These are phyloP conservation scores for Cydonia oblonga DNA, from an alignment of 331 rosid genomes.

Conservation along the genomic window DNA sequence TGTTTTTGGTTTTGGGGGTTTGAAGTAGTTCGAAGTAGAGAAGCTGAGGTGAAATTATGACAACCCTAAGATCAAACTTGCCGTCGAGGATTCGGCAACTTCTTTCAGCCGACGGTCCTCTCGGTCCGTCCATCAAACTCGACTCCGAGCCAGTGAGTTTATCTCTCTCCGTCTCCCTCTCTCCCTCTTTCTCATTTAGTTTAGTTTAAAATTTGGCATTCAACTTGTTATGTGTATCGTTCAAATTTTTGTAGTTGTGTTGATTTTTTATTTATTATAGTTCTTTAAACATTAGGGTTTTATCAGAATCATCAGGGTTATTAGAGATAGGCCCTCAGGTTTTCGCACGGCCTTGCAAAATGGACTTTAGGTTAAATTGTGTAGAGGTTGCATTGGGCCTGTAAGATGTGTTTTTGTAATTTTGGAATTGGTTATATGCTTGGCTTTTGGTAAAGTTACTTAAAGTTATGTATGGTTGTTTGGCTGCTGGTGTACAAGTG, in stretches of 20 bases:
- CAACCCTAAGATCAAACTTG: constrained; percentile 81
- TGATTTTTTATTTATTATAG: neutral
- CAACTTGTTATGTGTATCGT: neutral
- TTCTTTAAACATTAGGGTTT: constrained; percentile 13
- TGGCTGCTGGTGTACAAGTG: neutral
- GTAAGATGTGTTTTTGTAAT: neutral
- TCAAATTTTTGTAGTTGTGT: neutral
- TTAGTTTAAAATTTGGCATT: neutral
- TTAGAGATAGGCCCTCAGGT: neutral
- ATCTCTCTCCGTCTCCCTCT: neutral
- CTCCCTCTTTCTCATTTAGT: too few relatives aligned
- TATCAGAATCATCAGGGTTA: constrained; percentile 4
- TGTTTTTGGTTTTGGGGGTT: neutral
- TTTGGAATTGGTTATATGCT: neutral
- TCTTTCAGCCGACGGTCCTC: constrained; percentile 67
- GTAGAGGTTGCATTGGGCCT: neutral
- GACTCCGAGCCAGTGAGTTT: constrained; percentile 86
- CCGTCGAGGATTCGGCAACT: constrained; percentile 95
- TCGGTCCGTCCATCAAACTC: constrained; percentile 74
- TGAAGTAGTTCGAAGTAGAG: constrained; percentile 46
- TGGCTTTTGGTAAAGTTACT: neutral
- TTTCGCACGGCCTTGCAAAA: neutral
- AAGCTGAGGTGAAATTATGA: constrained; percentile 64
- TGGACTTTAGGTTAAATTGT: neutral
- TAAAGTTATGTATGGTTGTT: neutral